Conservation (phyloP, 805 yeast species). For the Isabelozyma pseudorhagii region DNA sequence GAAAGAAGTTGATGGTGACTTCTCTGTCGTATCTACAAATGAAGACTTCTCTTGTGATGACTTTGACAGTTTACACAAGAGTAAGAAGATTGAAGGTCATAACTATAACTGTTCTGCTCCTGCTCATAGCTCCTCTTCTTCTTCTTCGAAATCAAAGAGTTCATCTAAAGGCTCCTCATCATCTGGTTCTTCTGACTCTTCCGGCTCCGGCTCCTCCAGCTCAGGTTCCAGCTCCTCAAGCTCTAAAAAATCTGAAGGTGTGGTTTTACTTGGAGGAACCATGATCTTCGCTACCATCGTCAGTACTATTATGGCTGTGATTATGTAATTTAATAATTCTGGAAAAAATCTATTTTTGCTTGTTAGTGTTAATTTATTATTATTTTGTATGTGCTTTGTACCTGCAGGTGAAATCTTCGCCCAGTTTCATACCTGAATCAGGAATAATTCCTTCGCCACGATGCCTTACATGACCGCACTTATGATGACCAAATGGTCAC, state of each 20-base stretch:
- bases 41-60: constrained; percentile 35
- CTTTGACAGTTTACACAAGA: constrained; percentile 30
- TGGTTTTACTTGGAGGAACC: constrained; percentile 11
- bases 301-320: constrained; percentile 25
- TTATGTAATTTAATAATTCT: constrained; percentile 14
- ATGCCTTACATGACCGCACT: too few species aligned
- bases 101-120: constrained; percentile 41
- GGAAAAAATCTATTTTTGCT: too few species aligned
- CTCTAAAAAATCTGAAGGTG: constrained; percentile 18
- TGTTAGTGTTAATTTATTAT: background rate
- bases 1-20: constrained; percentile 41
- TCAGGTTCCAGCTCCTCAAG: constrained; percentile 7
- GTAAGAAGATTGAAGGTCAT: constrained; percentile 39
- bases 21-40: constrained; percentile 29
- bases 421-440: background rate
- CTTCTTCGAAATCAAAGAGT: constrained; percentile 5
- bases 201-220: constrained; percentile 16
- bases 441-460: background rate
- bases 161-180: constrained; percentile 2
- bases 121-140: constrained; percentile 11
- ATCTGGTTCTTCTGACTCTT: constrained; percentile 15
- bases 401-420: background rate
- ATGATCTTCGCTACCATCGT: constrained; percentile 18
- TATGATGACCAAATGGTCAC: too few species aligned
- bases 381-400: background rate